phyloP scores from a whole-genome alignment of 192 early-diverging fungal species.

The Phlyctochytrium bullatum region DNA sequence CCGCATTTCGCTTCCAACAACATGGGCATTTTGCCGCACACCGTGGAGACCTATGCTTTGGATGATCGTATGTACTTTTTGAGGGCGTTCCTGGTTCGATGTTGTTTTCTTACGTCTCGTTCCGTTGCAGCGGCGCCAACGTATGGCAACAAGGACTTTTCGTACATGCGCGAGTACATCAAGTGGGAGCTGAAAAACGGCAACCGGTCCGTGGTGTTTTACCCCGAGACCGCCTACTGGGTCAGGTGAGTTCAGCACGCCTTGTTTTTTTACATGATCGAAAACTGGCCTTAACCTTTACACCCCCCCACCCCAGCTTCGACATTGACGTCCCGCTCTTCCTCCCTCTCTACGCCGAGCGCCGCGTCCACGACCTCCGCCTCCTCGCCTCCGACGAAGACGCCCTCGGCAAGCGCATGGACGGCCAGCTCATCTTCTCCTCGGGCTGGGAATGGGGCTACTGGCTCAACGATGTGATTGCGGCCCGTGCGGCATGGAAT shows the following conservation, averaged over 20 bases:
- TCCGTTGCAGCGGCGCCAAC: conserved; percentile 18
- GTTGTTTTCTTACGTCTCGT: neutral
- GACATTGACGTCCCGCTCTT: conserved; percentile 32
- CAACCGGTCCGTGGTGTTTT: conserved; percentile 22
- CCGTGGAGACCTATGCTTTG: conserved; percentile 19
- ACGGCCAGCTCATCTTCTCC: conserved; percentile 29
- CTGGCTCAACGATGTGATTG: conserved; percentile 26
- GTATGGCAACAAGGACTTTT: conserved; percentile 27
- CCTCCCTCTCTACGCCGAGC: conserved; percentile 24
- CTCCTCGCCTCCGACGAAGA: conserved; percentile 23
- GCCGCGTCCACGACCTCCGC: conserved; percentile 25
- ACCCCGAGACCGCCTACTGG: conserved; percentile 29
- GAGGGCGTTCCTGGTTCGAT: neutral
- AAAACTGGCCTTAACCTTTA: neutral
- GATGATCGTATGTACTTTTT: conserved; percentile 13
- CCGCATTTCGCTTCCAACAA: conserved; percentile 14
- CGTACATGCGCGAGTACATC: conserved; percentile 22
- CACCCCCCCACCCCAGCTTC: conserved; percentile 8
- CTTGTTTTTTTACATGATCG: neutral
- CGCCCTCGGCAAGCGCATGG: conserved; percentile 13
- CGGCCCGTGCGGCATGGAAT: conserved; percentile 21
- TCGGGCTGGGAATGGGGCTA: conserved; percentile 28
- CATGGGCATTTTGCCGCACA: conserved; percentile 24
- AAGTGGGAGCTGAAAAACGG: conserved; percentile 23
- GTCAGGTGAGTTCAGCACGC: neutral